A percentile compares a stretch with the other conserved stretches of the same genome.
phyloP scores from a whole-genome alignment of 1,139 yeast genomes.

The Hemisphaericaspora xylofermentans region DNA sequence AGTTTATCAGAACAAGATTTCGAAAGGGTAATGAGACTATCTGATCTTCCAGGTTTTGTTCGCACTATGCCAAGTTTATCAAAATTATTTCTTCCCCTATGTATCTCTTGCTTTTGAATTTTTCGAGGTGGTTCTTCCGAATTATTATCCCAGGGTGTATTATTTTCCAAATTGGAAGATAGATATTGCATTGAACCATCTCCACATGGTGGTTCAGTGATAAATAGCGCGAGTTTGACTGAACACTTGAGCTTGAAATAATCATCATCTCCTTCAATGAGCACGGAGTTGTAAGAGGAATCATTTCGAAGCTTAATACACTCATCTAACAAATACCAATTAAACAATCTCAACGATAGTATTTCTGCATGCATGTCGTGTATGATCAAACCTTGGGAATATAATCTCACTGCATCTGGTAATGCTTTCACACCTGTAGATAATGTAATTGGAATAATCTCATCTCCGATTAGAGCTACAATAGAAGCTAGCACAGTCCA shows the following conservation, averaged over 20 bases:
- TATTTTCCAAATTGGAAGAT: slow-evolving; percentile 16
- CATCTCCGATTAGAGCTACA: slow-evolving; percentile 42
- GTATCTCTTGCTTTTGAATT: slow-evolving; percentile 8
- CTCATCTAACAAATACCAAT: slow-evolving; percentile 40
- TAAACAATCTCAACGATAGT: slow-evolving; percentile 67
- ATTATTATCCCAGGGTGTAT: slow-evolving; percentile 20
- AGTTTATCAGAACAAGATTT: slow-evolving; percentile 90
- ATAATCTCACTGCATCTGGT: slow-evolving; percentile 50
- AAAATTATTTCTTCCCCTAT: slow-evolving; percentile 69
- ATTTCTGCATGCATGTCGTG: slow-evolving; percentile 94
- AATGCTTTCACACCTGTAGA: slow-evolving; percentile 84
- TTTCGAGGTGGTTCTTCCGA: slow-evolving; percentile 9
- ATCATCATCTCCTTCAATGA: slow-evolving; percentile 11
- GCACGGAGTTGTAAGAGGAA: slow-evolving; percentile 4
- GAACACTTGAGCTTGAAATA: slow-evolving; percentile 30
- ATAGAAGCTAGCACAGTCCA: slow-evolving; percentile 86
- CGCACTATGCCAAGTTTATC: slow-evolving; percentile 62
- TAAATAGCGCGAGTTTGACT: slow-evolving; percentile 54
- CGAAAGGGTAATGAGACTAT: slow-evolving; percentile 66
- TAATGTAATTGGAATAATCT: slow-evolving; percentile 44
- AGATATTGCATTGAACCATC: slow-evolving; percentile 65
- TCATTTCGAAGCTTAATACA: slow-evolving; percentile 13
- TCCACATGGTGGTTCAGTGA: slow-evolving; percentile 91
- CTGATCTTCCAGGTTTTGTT: slow-evolving; percentile 88
- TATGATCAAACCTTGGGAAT: slow-evolving; percentile 56